Evolutionary conservation across 495 filamentous ascomycete species (phyloP), one percentile per base, ranked within the genome.

Genomic region (Friedmanniomyces endolithicus): DNA sequence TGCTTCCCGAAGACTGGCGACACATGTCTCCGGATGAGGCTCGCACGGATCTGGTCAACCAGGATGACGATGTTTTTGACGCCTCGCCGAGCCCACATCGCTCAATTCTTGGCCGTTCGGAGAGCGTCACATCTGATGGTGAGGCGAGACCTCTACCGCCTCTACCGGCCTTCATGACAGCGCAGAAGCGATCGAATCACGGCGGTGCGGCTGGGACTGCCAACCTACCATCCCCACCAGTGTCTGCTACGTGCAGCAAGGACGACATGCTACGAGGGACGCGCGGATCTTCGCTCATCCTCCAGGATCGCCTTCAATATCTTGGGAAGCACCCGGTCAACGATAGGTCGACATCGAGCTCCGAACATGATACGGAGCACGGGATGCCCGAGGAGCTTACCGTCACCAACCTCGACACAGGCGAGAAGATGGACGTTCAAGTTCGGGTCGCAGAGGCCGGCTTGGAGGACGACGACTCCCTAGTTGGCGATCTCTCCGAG

Each of bases 1-100:
- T 98, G 25, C 78, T 94, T 45, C 92, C 92, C 1, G 94, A 96
- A 60, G 88, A 95, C 62, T 98, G 92, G 92, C 79, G 85, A 43
- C 85, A 87, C 58, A 84, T 85, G 77, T 83, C 76, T 56, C 82
- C 85, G 1, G 63, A 66, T n/a, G 58, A 63, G 11, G 75, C 74
- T 3, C 73, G 84, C 51, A 74, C 69, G 9, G 73, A 72, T 1
- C 62, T 80, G 16, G 73, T 69, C 25, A 72, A 75, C 48, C 63
- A 72, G 46, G 74, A 83, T 1, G 85, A 86, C 20, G 82, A 92
- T 48, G 78, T 81, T 0, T 95, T 88, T 62, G 77, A 73, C 14
- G 78, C 74, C n/a, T 48, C 39, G 20, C 52, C 25, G 17, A 55
- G 48, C 24, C 86, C 83, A 20, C 37, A 40, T 2, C 57, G 57